phyloP scores from a whole-genome alignment of 106 monocot species.

The Platanthera zijinensis region DNA sequence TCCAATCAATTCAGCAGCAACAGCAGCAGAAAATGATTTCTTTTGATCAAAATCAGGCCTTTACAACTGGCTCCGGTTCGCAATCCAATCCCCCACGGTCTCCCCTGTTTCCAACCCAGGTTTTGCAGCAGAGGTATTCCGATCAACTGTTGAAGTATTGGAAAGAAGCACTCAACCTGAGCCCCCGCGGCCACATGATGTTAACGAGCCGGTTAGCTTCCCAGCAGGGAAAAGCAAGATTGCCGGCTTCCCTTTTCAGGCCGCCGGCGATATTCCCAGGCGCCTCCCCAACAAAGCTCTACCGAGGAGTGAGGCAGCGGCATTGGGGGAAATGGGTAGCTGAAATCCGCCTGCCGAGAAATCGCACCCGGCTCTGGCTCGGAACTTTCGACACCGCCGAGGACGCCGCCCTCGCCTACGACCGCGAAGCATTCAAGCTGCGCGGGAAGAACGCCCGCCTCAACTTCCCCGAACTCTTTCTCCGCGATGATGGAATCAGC shows the following conservation, averaged over 20 bases:
- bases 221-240: not conserved
- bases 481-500: slow-evolving; percentile 9
- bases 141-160: slow-evolving; percentile 24
- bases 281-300: slow-evolving; percentile 26
- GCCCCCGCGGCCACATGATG: slow-evolving; percentile 34
- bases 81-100: not conserved
- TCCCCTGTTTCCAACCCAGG: not conserved
- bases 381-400: slow-evolving; percentile 96
- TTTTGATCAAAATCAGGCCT: slow-evolving; percentile 1
- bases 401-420: slow-evolving; percentile 88
- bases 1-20: slow-evolving; percentile 1
- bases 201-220: slow-evolving; percentile 20
- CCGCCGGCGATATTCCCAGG: slow-evolving; percentile 4
- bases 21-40: slow-evolving; percentile 2
- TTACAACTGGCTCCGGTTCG: not conserved
- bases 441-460: slow-evolving; percentile 81
- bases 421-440: slow-evolving; percentile 82
- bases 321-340: slow-evolving; percentile 78
- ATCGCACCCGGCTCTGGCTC: slow-evolving; percentile 84
- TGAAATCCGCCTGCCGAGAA: slow-evolving; percentile 63
- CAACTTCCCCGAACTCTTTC: slow-evolving; percentile 83
- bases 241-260: not conserved
- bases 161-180: slow-evolving; percentile 41
- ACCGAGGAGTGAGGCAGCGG: slow-evolving; percentile 61
- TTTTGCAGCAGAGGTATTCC: slow-evolving; percentile 5